Evolutionary conservation across 306 rosid species (phyloP).

Genomic region (peach (Prunus persica)): Prunus_persica_NCBIv2 NC_034013.1:15495501-15496000

Average conservation of each 20-base stretch:
- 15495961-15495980: neutral
- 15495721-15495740: neutral
- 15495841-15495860: neutral
- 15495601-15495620: neutral
- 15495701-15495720: neutral
- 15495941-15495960: constrained; percentile 1
- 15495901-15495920: neutral
- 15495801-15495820: neutral
- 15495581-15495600: neutral
- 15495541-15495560: neutral
- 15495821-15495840: neutral
- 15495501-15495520: neutral
- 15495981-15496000: neutral
- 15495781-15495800: constrained; percentile 1
- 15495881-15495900: neutral
- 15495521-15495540: neutral
- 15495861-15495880: too few species aligned
- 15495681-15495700: neutral
- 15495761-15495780: neutral
- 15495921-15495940: neutral
- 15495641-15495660: neutral
- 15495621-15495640: neutral
- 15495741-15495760: neutral
- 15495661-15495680: neutral
- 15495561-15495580: neutral